Percentiles rank a stretch among this genome's conserved stretches.
phyloP scores from a whole-genome alignment of 2,329 filamentous ascomycete genomes.

The Fusarium bactridioides region DNA sequence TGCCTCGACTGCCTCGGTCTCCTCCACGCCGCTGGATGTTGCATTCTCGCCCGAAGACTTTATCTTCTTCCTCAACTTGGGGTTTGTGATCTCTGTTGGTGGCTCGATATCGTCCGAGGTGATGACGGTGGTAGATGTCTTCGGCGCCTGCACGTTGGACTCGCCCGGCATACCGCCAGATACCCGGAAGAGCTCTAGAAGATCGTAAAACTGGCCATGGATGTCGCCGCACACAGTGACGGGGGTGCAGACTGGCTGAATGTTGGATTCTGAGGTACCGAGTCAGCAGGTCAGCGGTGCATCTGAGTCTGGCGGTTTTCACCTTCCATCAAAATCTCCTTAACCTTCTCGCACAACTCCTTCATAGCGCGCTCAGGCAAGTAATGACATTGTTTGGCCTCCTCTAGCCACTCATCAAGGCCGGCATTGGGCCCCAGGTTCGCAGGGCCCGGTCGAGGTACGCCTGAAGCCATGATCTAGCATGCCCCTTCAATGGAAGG shows the following conservation, averaged over 20 bases:
- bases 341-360: constrained; percentile 97
- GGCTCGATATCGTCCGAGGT: constrained; percentile 93
- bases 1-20: constrained; percentile 54
- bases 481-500: constrained; percentile 38
- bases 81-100: constrained; percentile 86
- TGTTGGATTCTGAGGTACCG: constrained; percentile 81
- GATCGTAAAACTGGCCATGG: constrained; percentile 97
- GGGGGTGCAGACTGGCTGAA: constrained; percentile 95
- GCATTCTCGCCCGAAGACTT: constrained; percentile 53
- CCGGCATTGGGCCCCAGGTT: constrained; percentile 84
- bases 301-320: constrained; percentile 21
- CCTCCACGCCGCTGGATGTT: constrained; percentile 62
- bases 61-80: constrained; percentile 86
- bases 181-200: constrained; percentile 95
- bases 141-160: constrained; percentile 71
- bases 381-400: constrained; percentile 97
- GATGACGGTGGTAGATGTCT: constrained; percentile 76
- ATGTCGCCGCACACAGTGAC: constrained; percentile 99
- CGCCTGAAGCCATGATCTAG: constrained; percentile 52
- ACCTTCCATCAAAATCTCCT: constrained; percentile 99
- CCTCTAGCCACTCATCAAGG: constrained; percentile 94
- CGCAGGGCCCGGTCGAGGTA: constrained; percentile 91
- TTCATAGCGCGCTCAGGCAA: constrained; percentile 98
- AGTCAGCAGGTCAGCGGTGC: constrained; percentile 24
- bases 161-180: constrained; percentile 96